Conservation (phyloP, 2,329 filamentous ascomycete species). For the Colletotrichum aenigma region DNA sequence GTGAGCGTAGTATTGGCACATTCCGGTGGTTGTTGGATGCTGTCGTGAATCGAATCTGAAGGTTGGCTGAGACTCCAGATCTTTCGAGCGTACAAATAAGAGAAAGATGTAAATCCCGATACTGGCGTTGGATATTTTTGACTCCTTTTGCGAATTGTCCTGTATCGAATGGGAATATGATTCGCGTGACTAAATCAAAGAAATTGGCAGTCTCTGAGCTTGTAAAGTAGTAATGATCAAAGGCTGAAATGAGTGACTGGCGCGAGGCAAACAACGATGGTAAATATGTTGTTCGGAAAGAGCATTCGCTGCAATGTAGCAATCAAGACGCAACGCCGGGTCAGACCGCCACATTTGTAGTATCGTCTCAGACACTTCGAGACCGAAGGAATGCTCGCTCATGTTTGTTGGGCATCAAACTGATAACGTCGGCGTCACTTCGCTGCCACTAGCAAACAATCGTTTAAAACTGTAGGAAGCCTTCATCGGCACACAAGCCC, state of each 20-base stretch:
- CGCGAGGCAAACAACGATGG: not conserved
- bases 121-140: not conserved
- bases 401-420: not conserved
- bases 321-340: not conserved
- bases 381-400: not conserved
- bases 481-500: not conserved
- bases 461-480: constrained; percentile 7
- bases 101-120: not conserved
- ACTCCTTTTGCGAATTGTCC: not conserved
- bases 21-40: constrained; percentile 16
- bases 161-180: not conserved
- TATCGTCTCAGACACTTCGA: not conserved
- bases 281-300: not conserved
- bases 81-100: not conserved
- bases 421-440: not conserved
- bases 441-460: not conserved
- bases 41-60: not conserved
- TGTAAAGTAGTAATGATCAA: not conserved
- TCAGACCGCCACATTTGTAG: constrained; percentile 1
- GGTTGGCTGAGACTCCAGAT: not conserved
- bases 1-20: constrained; percentile 44
- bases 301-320: not conserved
- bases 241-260: not conserved
- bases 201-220: not conserved
- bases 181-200: not conserved